Evolutionary conservation across 2,329 filamentous ascomycete species (phyloP).

Genomic region (Aspergillus candidus): DNA sequence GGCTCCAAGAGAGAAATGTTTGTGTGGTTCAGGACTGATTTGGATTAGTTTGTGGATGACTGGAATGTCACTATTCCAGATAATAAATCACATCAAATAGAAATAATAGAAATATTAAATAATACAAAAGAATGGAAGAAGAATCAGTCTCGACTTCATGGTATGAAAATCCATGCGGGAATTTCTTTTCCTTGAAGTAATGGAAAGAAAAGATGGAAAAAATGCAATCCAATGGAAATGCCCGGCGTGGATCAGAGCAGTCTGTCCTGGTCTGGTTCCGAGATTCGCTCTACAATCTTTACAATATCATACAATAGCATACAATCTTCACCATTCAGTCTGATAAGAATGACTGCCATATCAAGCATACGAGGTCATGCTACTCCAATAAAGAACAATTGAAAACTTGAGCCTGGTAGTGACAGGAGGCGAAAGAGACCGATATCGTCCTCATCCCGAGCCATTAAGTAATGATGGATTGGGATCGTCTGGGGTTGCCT

Average conservation of each 20-base stretch:
- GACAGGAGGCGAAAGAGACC: slow-evolving; percentile 1
- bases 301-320: slow-evolving; percentile 7
- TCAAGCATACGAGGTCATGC: no score
- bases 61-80: no score
- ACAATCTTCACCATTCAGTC: not conserved
- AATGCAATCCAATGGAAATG: not conserved
- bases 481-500: slow-evolving; percentile 15
- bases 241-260: slow-evolving; percentile 9
- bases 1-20: not conserved
- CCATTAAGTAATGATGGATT: slow-evolving; percentile 9
- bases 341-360: no score
- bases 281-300: slow-evolving; percentile 14
- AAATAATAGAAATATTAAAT: no score
- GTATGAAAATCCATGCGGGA: no score
- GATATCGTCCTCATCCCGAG: not conserved
- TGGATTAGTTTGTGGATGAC: slow-evolving; percentile 8
- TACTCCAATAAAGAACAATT: no score
- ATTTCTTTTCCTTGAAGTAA: no score
- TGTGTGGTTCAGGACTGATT: slow-evolving; percentile 4
- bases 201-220: slow-evolving; percentile 4
- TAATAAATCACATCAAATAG: no score
- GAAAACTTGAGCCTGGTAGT: not conserved
- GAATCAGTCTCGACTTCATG: no score
- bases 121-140: no score
- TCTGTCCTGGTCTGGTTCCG: slow-evolving; percentile 11